Conservation (phyloP, 2,329 filamentous ascomycete species). For the Macrophomina pseudophaseolina region DNA sequence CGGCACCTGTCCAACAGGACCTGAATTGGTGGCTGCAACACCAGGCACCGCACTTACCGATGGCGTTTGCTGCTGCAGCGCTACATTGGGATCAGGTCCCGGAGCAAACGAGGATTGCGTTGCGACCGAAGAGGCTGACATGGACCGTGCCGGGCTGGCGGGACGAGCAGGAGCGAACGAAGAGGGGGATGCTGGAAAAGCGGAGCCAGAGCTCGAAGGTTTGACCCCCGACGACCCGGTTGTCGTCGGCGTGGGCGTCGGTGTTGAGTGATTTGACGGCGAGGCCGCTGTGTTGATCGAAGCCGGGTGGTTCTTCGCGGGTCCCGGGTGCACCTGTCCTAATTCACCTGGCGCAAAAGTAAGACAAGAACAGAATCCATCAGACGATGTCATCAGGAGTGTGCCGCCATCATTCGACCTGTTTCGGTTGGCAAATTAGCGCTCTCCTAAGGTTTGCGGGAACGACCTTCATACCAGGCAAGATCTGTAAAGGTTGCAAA, state of each 20-base stretch:
- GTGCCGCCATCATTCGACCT: conserved; percentile 79
- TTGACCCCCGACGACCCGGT: conserved; percentile 37
- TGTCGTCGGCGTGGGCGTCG: conserved; percentile 70
- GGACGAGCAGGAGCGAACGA: conserved; percentile 63
- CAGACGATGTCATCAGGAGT: conserved; percentile 93
- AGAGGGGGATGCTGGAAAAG: conserved; percentile 62
- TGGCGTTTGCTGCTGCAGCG: conserved; percentile 78
- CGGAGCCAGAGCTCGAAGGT: conserved; percentile 53
- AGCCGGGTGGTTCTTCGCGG: conserved; percentile 53
- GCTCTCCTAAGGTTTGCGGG: neutral
- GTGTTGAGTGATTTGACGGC: conserved; percentile 67
- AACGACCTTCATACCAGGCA: conserved; percentile 65
- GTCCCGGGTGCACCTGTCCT: conserved; percentile 77
- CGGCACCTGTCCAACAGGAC: conserved; percentile 60
- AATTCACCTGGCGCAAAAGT: conserved; percentile 85
- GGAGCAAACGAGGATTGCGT: conserved; percentile 63
- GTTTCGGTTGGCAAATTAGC: conserved; percentile 38
- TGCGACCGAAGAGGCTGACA: conserved; percentile 79
- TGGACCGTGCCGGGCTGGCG: conserved; percentile 81
- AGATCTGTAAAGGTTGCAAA: conserved; percentile 97
- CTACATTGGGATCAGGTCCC: conserved; percentile 41
- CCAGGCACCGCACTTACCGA: conserved; percentile 78
- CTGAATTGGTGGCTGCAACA: conserved; percentile 74
- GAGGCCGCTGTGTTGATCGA: conserved; percentile 49
- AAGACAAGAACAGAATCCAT: conserved; percentile 94